Evolutionary conservation across 257 asterid genomes (phyloP), one percentile per base, ranked within the genome.

Genomic region (Ligustrum vulgare): DNA sequence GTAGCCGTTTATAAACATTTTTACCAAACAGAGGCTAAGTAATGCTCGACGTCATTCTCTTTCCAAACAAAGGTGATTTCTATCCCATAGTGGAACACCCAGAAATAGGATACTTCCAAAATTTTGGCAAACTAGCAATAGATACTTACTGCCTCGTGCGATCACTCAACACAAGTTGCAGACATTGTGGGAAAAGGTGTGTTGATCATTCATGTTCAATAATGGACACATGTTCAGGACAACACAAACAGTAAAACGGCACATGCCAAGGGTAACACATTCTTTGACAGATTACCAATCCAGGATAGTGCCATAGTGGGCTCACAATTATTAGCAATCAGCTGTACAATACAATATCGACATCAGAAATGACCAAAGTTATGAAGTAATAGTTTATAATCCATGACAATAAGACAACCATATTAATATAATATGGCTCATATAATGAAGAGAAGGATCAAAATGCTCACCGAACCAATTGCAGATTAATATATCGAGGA

Each of bases 401-500:
- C 23, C 12, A 63, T 32, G 71, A 22, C 45, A 68, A 68, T 13
- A 35, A 60, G 62, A 45, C 32, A 63, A 37, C 58, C 18, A 34
- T 37, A 74, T 39, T n/a, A 32, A 11, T 18, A 36, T 36, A 18
- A 37, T 72, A 77, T 71, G 65, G 34, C 71, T n/a, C 66, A 79
- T 66, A 62, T 72, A 74, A 41, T 20, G 66, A 49, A 20, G 79
- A 39, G 64, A 64, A 25, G 45, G 66, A 65, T 28, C 16, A 43
- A 78, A 79, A 16, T 78, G 58, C 91, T 75, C 84, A 94, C 98
- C 99, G 51, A 94, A 91, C 99, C 99, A 94, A 75, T 94, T 94
- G 96, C 99, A 94, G 90, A 94, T 89, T 69, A 94, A 81, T 82
- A 94, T 75, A 81, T 94, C 99, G 69, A 94, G 98, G 83, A 94